Evolutionary conservation across 306 rosid genomes (phyloP).

Genomic region (Myrica gale): DNA sequence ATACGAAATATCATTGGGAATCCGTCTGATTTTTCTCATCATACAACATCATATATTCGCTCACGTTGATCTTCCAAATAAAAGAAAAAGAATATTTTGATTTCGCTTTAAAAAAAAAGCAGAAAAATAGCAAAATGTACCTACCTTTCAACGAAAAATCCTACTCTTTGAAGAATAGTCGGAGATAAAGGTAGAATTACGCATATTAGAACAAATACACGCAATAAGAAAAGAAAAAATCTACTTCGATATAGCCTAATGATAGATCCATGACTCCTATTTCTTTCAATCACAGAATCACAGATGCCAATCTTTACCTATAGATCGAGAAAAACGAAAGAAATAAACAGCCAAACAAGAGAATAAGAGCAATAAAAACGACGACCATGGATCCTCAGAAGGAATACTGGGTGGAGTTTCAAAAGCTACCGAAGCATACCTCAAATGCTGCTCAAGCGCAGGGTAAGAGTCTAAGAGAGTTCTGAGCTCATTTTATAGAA

Average conservation of each 20-base stretch:
- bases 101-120: no score
- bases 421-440: no score
- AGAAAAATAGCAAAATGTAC: not conserved
- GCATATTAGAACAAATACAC: not conserved
- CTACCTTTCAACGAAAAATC: constrained; percentile 26
- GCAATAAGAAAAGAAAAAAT: not conserved
- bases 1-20: constrained; percentile 10
- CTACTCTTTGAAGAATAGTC: not conserved
- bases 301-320: not conserved
- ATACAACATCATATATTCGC: not conserved
- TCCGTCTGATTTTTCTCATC: constrained; percentile 16
- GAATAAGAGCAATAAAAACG: not conserved
- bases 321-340: not conserved
- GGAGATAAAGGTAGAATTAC: constrained; percentile 30
- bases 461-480: no score
- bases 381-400: not conserved
- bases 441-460: not conserved
- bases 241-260: constrained; percentile 21
- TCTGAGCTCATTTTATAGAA: not conserved
- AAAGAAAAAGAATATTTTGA: not conserved
- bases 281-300: not conserved
- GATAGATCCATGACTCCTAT: constrained; percentile 26
- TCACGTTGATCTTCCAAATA: not conserved
- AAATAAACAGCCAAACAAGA: not conserved
- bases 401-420: not conserved